Base-by-base conservation (phyloP, 1,139 yeast species). In the Starmera stellimalicola region DNA sequence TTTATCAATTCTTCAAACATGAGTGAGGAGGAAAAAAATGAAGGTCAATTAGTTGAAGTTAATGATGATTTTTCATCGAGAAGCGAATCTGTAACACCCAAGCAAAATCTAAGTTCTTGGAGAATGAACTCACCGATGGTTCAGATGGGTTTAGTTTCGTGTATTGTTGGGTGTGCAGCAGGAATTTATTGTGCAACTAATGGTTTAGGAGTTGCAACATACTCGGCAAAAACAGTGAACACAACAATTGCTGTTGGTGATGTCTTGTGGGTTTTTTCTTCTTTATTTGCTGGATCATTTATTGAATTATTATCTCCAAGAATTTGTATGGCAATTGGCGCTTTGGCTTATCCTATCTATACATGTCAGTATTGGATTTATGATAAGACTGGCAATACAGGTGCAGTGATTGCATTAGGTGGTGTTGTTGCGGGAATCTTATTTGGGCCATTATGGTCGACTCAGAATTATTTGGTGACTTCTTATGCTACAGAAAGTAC, bases 161-260 rank as follows among this genome's bases (percentile, higher is more conserved):
- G 16, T 6, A 18, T 28, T 28, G 30, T 28, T 11, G 30, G 24
- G 5, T 28, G 30, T 16, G 19, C 22, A 4, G 30, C 30, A 17
- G 30, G 30, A 12, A 11, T 28, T 10, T 27, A 27, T n/a, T 27
- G 29, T 27, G 23, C 29, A 7, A 18, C 16, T 7, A 28, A 18
- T 19, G 30, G 24, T n/a, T 6, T 28, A 12, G 30, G 30, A 18
- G 30, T 14, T 3, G 30, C 22, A 14, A 19, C 30, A 6, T 19
- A 16, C 14, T 18, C 7, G 4, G 24, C 30, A 7, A 11, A 18
- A 18, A 19, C 14, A 4, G 11, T 14, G 18, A 19, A 28, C 14
- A 28, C 22, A 18, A 18, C 22, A 6, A 28, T 19, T 18, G 30
- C 30, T 9, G 19, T 28, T 18, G 30, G 30, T 28, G 30, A 28